Evolutionary conservation across 1,139 yeast species (phyloP), one percentile per base, ranked within the genome.

Genomic region (Protomyces arabidopsidicola): DNA sequence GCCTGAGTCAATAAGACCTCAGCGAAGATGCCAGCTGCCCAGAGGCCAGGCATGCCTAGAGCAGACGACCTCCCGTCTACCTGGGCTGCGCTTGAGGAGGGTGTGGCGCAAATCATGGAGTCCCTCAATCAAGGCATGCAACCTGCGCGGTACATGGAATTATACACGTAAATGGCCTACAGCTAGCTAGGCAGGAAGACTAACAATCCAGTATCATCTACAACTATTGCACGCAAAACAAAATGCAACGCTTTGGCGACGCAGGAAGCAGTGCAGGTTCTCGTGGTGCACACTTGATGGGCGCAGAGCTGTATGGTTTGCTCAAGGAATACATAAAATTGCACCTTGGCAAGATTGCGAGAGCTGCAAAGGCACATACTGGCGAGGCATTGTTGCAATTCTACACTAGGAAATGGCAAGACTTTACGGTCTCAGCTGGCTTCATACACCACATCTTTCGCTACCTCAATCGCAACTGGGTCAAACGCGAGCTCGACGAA

Each of bases 391-490:
- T 91, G 71, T 78, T 95, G 69, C 87, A 86, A 69, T 91, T 89
- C 72, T 95, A 95, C 73, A 96, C 90, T 56, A 80, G 84, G 70
- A 84, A 87, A 69, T 95, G 98, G 97, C 85, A 86, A 67, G 81
- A 98, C 67, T 95, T 83, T 73, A 85, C 95, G 45, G 84, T 89
- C 65, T 98, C 98, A 48, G 96, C 98, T 0, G 88, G 91, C 20
- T 88, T 90, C 74, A 78, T 95, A 75, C 90, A 90, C 75, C 95
- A 95, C 74, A 95, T 95, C 35, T 90, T 93, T 73, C 96, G 91
- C 73, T 95, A 95, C 75, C 85, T 95, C 83, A 95, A 95, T 75
- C 83, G 98, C 68, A 93, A 93, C 76, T 95, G 98, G 98, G 97
- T 95, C 58, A 90, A 88, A 71, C 90, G 95, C 73, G 98, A 93